Evolutionary conservation across 371 early-diverging fungal species (phyloP).

Genomic region (Mucor velutinosus): DNA sequence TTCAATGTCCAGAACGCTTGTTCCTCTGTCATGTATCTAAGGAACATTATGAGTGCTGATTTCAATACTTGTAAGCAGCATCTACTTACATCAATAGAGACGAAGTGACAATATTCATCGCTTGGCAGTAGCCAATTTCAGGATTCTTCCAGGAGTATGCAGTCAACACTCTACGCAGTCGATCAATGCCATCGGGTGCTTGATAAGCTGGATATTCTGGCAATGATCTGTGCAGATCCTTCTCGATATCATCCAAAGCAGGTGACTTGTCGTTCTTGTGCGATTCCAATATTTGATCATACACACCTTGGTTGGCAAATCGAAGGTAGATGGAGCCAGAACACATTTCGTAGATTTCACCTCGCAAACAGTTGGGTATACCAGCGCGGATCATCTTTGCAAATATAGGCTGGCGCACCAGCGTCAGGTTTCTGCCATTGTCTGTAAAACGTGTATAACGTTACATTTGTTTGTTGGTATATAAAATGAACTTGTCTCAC

Average conservation of each 20-base stretch:
- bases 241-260: constrained; percentile 95
- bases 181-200: constrained; percentile 85
- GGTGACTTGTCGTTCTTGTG: constrained; percentile 64
- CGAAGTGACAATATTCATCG: constrained; percentile 97
- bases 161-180: constrained; percentile 86
- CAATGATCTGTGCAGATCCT: constrained; percentile 91
- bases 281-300: constrained; percentile 72
- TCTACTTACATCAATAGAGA: constrained; percentile 79
- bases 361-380: constrained; percentile 87
- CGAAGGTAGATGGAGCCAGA: constrained; percentile 89
- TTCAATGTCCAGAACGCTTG: constrained; percentile 95
- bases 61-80: not conserved
- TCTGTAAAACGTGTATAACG: constrained; percentile 39
- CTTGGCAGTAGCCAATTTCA: constrained; percentile 97
- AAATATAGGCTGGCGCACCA: constrained; percentile 79
- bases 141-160: constrained; percentile 87
- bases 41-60: not conserved
- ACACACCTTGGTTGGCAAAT: constrained; percentile 82
- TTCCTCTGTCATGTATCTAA: constrained; percentile 88
- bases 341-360: constrained; percentile 97
- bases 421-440: constrained; percentile 89
- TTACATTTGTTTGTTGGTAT: not conserved
- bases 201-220: constrained; percentile 96
- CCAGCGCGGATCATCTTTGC: constrained; percentile 88
- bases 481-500: not conserved